phyloP scores from a whole-genome alignment of 2,329 filamentous ascomycete genomes.

The Apiospora hydei region DNA sequence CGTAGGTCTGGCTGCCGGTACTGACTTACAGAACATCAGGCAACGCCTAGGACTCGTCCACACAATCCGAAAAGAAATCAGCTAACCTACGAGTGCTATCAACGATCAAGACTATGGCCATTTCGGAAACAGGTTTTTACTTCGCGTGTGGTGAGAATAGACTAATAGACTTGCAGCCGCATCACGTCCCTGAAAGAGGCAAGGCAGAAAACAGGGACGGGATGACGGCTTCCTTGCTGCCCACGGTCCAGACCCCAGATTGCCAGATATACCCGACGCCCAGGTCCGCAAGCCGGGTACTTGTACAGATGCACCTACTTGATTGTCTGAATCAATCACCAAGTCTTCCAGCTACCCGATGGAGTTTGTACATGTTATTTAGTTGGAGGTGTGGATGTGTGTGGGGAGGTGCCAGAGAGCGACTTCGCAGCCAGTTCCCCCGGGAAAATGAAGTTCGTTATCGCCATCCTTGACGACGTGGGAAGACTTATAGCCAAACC shows the following conservation, averaged over 20 bases:
- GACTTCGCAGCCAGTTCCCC: not conserved
- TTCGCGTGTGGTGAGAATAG: conserved; percentile 13
- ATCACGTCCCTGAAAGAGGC: conserved; percentile 19
- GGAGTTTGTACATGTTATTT: not conserved
- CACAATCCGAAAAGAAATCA: not conserved
- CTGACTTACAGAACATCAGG: not conserved
- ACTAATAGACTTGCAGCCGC: conserved; percentile 6
- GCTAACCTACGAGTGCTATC: not conserved
- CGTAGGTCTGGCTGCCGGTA: not conserved
- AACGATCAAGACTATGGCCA: not conserved
- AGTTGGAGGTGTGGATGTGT: not conserved
- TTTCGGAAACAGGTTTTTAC: conserved; percentile 5
- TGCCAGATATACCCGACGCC: not conserved
- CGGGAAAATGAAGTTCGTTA: not conserved
- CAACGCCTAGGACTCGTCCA: not conserved
- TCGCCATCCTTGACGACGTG: not conserved
- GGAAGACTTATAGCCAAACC: not conserved
- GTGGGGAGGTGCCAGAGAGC: not conserved
- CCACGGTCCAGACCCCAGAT: conserved; percentile 10
- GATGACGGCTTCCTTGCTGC: not conserved
- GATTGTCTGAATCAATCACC: too few species aligned
- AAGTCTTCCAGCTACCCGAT: too few species aligned
- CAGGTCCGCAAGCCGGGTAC: not conserved
- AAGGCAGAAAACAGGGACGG: conserved; percentile 19
- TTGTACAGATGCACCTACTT: not conserved